These are phyloP conservation scores for Carex scoparia DNA, from an alignment of 176 grass and related monocot genomes.

Conservation along the genomic window DNA sequence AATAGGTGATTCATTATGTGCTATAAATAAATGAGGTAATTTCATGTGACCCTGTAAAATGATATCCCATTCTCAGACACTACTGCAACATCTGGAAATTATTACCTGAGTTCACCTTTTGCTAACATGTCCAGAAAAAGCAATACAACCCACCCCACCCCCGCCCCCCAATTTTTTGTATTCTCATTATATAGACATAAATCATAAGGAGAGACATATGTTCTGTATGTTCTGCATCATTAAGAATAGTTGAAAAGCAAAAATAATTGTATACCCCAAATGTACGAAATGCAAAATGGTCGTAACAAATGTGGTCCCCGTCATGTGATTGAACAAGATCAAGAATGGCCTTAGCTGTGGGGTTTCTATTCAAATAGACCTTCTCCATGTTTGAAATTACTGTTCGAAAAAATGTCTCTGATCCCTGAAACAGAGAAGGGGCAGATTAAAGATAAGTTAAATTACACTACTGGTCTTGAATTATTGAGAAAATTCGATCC, in stretches of 20 bases:
- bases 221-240: background rate
- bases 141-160: background rate
- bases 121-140: background rate
- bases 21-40: background rate
- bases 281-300: conserved; percentile 94
- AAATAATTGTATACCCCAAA: conserved; percentile 55
- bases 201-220: background rate
- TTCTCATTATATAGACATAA: background rate
- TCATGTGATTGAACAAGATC: conserved; percentile 71
- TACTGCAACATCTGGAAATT: background rate
- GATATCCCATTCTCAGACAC: background rate
- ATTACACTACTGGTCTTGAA: background rate
- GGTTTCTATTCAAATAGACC: conserved; percentile 77
- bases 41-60: background rate
- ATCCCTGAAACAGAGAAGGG: conserved; percentile 54
- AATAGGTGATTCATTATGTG: background rate
- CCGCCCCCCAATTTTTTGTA: background rate
- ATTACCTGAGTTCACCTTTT: background rate
- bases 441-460: background rate
- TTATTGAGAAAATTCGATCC: background rate
- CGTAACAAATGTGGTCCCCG: conserved; percentile 70
- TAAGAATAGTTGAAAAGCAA: conserved; percentile 4
- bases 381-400: conserved; percentile 78
- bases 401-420: conserved; percentile 64
- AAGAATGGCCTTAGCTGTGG: conserved; percentile 72